Evolutionary conservation across 2,329 filamentous ascomycete genomes (phyloP).

Genomic region (Trichoderma hamatum): DNA sequence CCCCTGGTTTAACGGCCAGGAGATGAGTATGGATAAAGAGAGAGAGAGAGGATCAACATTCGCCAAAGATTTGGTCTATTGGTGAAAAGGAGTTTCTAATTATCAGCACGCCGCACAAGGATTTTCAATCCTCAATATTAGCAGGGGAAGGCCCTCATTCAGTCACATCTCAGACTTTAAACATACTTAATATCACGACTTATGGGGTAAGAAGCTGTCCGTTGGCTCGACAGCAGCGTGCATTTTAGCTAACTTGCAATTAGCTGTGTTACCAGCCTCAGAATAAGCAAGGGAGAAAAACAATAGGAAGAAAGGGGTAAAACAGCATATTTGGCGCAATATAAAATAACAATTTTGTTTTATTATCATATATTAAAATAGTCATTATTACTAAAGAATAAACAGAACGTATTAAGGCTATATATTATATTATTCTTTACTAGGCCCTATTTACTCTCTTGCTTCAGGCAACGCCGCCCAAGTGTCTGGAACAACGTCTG

Average conservation of each 20-base stretch:
- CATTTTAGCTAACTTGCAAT: slow-evolving; percentile 17
- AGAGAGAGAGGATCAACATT: background rate
- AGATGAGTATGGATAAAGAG: slow-evolving; percentile 36
- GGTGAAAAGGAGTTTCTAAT: background rate
- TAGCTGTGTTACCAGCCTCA: background rate
- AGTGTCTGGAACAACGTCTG: too few species aligned
- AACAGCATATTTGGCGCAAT: background rate
- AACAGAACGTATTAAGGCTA: too few species aligned
- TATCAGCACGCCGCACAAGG: background rate
- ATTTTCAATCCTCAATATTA: background rate
- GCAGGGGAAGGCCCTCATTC: background rate
- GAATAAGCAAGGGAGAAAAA: background rate
- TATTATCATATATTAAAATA: too few species aligned
- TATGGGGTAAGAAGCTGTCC: slow-evolving; percentile 26
- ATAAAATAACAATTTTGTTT: too few species aligned
- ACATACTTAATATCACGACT: background rate
- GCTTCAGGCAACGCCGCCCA: too few species aligned
- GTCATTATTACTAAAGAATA: too few species aligned
- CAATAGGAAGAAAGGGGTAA: background rate
- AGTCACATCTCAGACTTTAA: background rate
- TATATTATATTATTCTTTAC: too few species aligned
- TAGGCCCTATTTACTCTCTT: too few species aligned
- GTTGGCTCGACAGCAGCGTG: slow-evolving; percentile 14
- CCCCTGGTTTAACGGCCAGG: slow-evolving; percentile 60
- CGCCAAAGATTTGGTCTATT: background rate